Evolutionary conservation across 2,329 filamentous ascomycete genomes (phyloP).

Genomic region (Ceratocystis destructans): DNA sequence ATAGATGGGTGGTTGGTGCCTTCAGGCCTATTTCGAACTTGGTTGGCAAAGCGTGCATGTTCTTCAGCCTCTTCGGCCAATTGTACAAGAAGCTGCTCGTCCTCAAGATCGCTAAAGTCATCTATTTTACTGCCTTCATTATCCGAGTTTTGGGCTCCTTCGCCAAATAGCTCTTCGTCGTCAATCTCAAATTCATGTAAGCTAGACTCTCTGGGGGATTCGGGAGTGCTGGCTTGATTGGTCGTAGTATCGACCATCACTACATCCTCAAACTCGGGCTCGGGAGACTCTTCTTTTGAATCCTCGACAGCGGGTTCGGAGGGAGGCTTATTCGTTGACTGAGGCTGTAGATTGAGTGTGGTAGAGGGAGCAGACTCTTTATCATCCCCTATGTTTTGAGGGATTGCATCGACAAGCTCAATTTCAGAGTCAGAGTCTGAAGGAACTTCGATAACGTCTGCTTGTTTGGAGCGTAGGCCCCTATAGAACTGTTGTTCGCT

Average conservation of each 20-base stretch:
- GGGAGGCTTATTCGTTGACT: not conserved
- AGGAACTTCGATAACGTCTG: conserved; percentile 47
- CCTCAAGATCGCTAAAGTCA: conserved; percentile 73
- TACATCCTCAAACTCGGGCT: conserved; percentile 15
- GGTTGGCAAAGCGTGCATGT: conserved; percentile 80
- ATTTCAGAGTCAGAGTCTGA: conserved; percentile 43
- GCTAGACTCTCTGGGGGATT: conserved; percentile 16
- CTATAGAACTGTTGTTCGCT: conserved; percentile 33
- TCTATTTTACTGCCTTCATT: conserved; percentile 33
- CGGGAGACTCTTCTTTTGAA: conserved; percentile 7
- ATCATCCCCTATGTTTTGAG: no score
- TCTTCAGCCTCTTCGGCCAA: conserved; percentile 86
- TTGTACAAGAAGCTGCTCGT: conserved; percentile 75
- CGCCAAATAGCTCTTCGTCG: conserved; percentile 33
- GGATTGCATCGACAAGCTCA: conserved; percentile 37
- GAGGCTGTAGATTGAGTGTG: not conserved
- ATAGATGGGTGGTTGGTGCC: conserved; percentile 63
- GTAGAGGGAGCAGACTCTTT: not conserved
- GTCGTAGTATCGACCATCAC: not conserved
- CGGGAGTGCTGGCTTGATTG: not conserved
- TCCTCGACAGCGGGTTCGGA: not conserved
- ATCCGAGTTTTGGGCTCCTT: conserved; percentile 21
- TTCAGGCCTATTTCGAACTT: conserved; percentile 62
- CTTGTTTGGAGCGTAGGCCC: conserved; percentile 27
- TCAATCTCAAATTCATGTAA: conserved; percentile 27